phyloP scores from a whole-genome alignment of 768 basidiomycete species.

The Lentinula sp. region DNA sequence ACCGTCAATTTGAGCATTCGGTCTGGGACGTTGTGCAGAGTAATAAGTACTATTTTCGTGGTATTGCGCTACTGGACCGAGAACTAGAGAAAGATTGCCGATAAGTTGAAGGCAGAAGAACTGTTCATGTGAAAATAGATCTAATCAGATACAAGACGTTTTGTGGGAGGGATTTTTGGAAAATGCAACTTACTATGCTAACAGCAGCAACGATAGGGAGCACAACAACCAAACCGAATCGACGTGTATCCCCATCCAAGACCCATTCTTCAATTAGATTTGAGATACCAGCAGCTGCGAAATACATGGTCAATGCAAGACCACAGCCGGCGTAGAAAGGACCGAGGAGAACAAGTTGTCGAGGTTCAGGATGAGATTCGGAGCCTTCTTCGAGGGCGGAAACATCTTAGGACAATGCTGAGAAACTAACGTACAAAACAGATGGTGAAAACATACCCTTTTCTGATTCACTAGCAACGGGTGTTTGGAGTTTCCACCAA shows the following conservation, averaged over 20 bases:
- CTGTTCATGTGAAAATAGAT: conserved; percentile 23
- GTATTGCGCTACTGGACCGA: conserved; percentile 83
- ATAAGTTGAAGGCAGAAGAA: conserved; percentile 75
- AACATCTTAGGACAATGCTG: not conserved
- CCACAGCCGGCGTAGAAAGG: conserved; percentile 69
- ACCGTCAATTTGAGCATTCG: not conserved
- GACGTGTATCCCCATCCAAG: conserved; percentile 52
- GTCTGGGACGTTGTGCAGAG: not conserved
- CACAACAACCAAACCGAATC: conserved; percentile 63
- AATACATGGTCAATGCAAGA: conserved; percentile 56
- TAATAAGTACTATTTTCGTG: conserved; percentile 59
- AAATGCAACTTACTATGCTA: conserved; percentile 50
- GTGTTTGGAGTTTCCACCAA: conserved; percentile 1
- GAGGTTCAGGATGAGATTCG: not conserved
- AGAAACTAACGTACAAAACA: not conserved
- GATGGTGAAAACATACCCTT: not conserved
- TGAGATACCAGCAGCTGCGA: conserved; percentile 52
- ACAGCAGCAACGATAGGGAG: conserved; percentile 73
- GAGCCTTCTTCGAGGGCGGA: not conserved
- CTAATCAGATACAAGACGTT: not conserved
- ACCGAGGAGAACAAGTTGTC: conserved; percentile 53
- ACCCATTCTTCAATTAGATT: conserved; percentile 63
- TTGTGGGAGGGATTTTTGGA: not conserved
- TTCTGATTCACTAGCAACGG: not conserved
- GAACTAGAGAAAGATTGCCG: conserved; percentile 38